Conservation (phyloP, 805 yeast genomes). For the Spathaspora passalidarum region DNA sequence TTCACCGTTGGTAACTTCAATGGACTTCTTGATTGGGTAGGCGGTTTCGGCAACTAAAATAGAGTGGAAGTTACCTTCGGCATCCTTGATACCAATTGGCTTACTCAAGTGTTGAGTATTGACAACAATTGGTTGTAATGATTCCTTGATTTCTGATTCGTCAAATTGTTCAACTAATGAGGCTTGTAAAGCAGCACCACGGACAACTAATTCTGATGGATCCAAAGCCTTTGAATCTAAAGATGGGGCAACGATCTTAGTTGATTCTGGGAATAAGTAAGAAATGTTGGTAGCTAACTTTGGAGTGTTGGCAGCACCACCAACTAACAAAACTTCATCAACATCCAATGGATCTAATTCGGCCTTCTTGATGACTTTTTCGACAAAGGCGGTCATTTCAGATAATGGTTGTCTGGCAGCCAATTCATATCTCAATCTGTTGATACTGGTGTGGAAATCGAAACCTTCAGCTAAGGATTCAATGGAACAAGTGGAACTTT, state of each 20-base stretch:
- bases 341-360: constrained; percentile 80
- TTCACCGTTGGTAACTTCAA: constrained; percentile 60
- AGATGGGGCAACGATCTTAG: constrained; percentile 73
- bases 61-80: constrained; percentile 68
- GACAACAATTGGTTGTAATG: constrained; percentile 77
- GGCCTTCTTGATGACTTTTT: constrained; percentile 74
- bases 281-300: constrained; percentile 78
- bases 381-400: constrained; percentile 75
- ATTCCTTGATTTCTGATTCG: constrained; percentile 76
- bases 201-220: constrained; percentile 86
- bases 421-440: constrained; percentile 91
- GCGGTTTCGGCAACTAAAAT: constrained; percentile 82
- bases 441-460: constrained; percentile 89
- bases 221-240: constrained; percentile 72
- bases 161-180: constrained; percentile 78
- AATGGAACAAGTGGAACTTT: constrained; percentile 84
- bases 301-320: constrained; percentile 92
- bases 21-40: constrained; percentile 79
- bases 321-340: constrained; percentile 87
- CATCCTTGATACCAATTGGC: constrained; percentile 81
- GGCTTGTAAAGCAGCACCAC: constrained; percentile 98
- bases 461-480: constrained; percentile 92
- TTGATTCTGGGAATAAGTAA: constrained; percentile 76
- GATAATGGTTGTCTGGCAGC: constrained; percentile 75
- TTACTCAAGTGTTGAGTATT: constrained; percentile 83